Base-by-base conservation (phyloP, 2,329 filamentous ascomycete species). In the Aspergillus pseudonomiae region DNA sequence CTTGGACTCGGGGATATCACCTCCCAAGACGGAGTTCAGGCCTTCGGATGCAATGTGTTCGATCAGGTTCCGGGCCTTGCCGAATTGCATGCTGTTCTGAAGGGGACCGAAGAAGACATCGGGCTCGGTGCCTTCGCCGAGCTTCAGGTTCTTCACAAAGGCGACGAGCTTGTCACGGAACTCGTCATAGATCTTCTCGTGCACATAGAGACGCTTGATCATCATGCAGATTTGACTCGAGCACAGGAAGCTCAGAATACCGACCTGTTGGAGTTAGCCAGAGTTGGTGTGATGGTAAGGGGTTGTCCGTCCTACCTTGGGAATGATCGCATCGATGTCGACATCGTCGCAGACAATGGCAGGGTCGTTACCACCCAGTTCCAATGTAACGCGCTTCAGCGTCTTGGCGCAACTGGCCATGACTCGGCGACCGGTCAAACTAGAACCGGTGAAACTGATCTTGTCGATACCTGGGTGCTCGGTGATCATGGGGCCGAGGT, bases 21-120 rank as follows among this genome's bases (percentile, higher is more conserved):
- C 85, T 12, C 84, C 85, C 16, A 81, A 68, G 1, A 83, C 83
- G 50, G 86, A 79, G 14, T 83, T 81, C 67, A 85, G 82, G 55
- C 84, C 84, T 43, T 85, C 82, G 65, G 80, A 79, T 69, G 83
- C 81, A 63, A 84, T 85, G 57, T 88, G 85, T 11, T 80, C 80
- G 59, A 90, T 82, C 64, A 88, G 83, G 14, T 79, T 74, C 69
- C 84, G 84, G 30, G 88, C 85, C 28, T 83, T 83, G 54, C 89
- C 84, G 71, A 83, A 91, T 74, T 91, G 89, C 83, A 87, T 84
- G 67, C 82, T 76, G 75, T 91, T 91, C 64, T 88, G 87, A 2
- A 91, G 76, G 0, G 89, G 89, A 0, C 87, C 85, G 61, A 87
- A 82, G 45, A 85, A 73, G 50, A 83, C 79, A 48, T 78, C 78